phyloP scores from a whole-genome alignment of 345 rosid genomes.

The Eucalyptus polyanthemos region DNA sequence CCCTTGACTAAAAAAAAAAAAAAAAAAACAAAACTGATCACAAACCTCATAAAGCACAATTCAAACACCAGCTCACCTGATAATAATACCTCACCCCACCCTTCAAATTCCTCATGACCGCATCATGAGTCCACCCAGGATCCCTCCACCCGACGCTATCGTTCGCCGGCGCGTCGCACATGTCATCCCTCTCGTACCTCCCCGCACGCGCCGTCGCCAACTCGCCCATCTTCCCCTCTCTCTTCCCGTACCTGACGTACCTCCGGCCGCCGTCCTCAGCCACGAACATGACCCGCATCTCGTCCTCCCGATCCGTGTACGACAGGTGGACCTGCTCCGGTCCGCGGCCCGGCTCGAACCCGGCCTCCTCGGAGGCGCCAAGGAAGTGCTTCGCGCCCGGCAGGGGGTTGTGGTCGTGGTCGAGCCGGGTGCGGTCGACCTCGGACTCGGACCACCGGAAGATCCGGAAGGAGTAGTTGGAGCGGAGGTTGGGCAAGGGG shows the following conservation, averaged over 20 bases:
- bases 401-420: conserved; percentile 79
- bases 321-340: conserved; percentile 86
- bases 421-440: conserved; percentile 38
- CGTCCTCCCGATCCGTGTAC: conserved; percentile 40
- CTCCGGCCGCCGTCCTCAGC: conserved; percentile 53
- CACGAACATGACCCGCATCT: conserved; percentile 87
- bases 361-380: conserved; percentile 31
- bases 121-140: conserved; percentile 83
- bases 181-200: conserved; percentile 62
- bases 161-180: conserved; percentile 89
- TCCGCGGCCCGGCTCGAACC: conserved; percentile 19
- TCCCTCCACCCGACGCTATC: conserved; percentile 78
- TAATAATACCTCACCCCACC: conserved; percentile 54
- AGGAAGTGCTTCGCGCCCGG: conserved; percentile 56
- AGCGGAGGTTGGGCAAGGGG: conserved; percentile 62
- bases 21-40: not conserved
- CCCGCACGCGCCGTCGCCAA: conserved; percentile 31
- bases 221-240: conserved; percentile 20
- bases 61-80: conserved; percentile 26
- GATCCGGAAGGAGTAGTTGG: conserved; percentile 82
- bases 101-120: conserved; percentile 47
- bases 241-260: conserved; percentile 51
- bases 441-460: conserved; percentile 72
- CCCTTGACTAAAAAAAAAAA: not conserved
- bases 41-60: not conserved